Evolutionary conservation across 805 yeast species (phyloP).

Genomic region (Ogataea chonburiensis): DNA sequence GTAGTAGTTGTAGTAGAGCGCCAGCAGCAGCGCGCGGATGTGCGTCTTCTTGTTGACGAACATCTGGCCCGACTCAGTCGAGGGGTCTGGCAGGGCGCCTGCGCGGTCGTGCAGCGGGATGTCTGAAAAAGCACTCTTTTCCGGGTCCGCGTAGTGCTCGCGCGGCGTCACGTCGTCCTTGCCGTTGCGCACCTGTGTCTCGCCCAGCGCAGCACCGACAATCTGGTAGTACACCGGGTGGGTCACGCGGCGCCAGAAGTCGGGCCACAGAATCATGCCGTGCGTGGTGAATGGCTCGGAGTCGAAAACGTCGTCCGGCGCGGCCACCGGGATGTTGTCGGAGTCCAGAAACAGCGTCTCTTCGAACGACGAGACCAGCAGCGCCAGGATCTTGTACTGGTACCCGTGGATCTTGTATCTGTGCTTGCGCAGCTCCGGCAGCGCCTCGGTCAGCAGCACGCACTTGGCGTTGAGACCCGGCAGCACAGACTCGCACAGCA

Average conservation of each 20-base stretch:
- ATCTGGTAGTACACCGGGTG: slow-evolving; percentile 48
- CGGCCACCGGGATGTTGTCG: slow-evolving; percentile 49
- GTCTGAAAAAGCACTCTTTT: slow-evolving; percentile 17
- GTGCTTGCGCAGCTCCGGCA: slow-evolving; percentile 39
- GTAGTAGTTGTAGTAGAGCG: slow-evolving; percentile 52
- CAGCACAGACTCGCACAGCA: slow-evolving; percentile 41
- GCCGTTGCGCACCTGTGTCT: slow-evolving; percentile 32
- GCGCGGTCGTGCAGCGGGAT: slow-evolving; percentile 51
- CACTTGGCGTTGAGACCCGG: slow-evolving; percentile 59
- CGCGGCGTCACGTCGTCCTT: slow-evolving; percentile 32
- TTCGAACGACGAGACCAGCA: slow-evolving; percentile 52
- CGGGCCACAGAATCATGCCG: slow-evolving; percentile 60
- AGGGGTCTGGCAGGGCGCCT: slow-evolving; percentile 52
- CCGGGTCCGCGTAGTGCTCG: slow-evolving; percentile 15
- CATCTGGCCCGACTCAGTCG: slow-evolving; percentile 58
- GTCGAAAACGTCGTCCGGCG: slow-evolving; percentile 52
- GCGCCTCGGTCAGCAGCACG: slow-evolving; percentile 47
- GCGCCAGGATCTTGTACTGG: slow-evolving; percentile 48
- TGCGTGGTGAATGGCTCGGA: slow-evolving; percentile 51
- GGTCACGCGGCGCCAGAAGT: slow-evolving; percentile 57
- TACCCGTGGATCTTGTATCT: slow-evolving; percentile 40
- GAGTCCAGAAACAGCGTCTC: slow-evolving; percentile 51
- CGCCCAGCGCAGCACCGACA: slow-evolving; percentile 39
- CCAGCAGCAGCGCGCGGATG: slow-evolving; percentile 44
- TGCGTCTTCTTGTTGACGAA: slow-evolving; percentile 49